phyloP scores from a whole-genome alignment of 2,329 filamentous ascomycete genomes.

The Trichoderma sp. region DNA sequence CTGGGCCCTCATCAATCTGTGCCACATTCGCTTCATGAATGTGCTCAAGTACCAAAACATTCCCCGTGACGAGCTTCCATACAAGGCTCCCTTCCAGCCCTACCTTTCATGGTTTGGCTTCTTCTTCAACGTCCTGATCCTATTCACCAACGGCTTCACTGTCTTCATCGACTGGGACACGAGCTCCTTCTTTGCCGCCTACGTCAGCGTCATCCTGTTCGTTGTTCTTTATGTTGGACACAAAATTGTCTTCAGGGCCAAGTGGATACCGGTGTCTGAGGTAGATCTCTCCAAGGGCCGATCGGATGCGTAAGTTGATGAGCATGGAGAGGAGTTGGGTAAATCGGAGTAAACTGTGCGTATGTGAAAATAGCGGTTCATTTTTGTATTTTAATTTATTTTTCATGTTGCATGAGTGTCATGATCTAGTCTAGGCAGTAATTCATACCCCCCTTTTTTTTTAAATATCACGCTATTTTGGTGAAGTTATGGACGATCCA shows the following conservation, averaged over 20 bases:
- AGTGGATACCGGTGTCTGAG: constrained; percentile 36
- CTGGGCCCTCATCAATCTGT: constrained; percentile 64
- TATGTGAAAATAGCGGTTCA: not conserved
- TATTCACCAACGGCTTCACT: constrained; percentile 66
- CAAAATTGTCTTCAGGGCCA: constrained; percentile 48
- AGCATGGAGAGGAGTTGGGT: not conserved
- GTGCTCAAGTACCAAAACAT: constrained; percentile 56
- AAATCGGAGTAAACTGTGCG: not conserved
- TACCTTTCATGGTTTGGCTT: constrained; percentile 64
- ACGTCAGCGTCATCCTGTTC: constrained; percentile 64
- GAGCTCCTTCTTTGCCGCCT: constrained; percentile 60
- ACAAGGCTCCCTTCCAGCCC: constrained; percentile 59
- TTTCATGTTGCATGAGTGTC: constrained; percentile 16
- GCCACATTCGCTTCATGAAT: constrained; percentile 64
- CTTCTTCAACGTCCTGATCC: constrained; percentile 61
- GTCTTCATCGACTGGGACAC: constrained; percentile 62
- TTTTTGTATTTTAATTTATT: not conserved
- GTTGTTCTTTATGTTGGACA: constrained; percentile 57
- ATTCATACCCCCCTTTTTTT: constrained; percentile 17
- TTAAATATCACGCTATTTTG: not conserved
- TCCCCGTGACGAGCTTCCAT: constrained; percentile 56
- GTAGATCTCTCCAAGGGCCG: constrained; percentile 32
- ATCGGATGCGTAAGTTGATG: not conserved
- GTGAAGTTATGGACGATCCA: not conserved
- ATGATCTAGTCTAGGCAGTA: constrained; percentile 18